Base-by-base conservation (phyloP, 1,284 basidiomycete genomes). In the Ceratobasidium theobromae region DNA sequence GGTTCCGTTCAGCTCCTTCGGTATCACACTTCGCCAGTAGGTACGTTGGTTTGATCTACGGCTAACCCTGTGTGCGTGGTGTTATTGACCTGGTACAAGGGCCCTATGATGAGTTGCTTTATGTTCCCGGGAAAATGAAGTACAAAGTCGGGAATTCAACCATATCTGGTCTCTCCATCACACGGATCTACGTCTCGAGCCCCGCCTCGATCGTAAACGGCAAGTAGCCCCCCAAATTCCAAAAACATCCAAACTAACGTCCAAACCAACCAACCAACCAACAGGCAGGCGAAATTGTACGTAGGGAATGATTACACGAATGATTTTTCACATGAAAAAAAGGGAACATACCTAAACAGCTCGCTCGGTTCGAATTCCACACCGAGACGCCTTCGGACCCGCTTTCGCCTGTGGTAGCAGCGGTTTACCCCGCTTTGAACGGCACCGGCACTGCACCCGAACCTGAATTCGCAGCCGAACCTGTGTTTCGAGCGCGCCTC, bases 291-390 rank as follows among this genome's bases (percentile, higher is more conserved):
- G 57, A 4, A 60, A 60, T 30, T 60, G 57, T 46, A 38, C 40
- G 57, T 49, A 11, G 40, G 35, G 35, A 16, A 16, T 38, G 35
- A 8, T 8, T 38, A 14, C 9, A 11, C 43, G 6, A 9, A 11
- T 11, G 6, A n/a, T 45, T 11, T 11, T n/a, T 21, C 6, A 45
- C 5, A 8, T 6, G 8, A 14, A 8, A 6, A 9, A n/a, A 8
- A 60, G 57, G 57, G 57, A 60, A 49, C 32, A 60, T 60, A 12
- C 45, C 57, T 8, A 60, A 60, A 49, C 57, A 60, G 2, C 57
- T 60, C 14, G 57, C 57, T 11, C 43, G 57, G 1, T 60, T 60
- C 30, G 45, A 48, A 35, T 60, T 60, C 32, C 35, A 4, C 4
- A 18, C 43, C 32, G 57, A 60, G 35, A 45, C 45, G n/a, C 41